Base-by-base conservation (phyloP, 805 yeast genomes). In the Wickerhamomyces canadensis region DNA sequence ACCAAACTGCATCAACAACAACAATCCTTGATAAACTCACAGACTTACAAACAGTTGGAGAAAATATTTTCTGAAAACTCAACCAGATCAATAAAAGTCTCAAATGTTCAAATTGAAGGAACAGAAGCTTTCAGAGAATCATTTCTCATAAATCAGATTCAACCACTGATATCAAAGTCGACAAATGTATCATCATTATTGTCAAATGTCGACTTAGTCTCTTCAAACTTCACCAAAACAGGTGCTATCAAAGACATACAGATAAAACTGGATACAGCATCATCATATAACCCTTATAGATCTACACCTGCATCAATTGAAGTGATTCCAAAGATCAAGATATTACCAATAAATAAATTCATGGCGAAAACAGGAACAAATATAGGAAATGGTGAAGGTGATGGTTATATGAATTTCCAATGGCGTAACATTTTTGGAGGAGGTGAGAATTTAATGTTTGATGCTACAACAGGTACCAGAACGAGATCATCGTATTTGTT, bases 301-400 rank as follows among this genome's bases (percentile, higher is more conserved):
- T 14, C 18, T 31, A n/a, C 6, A 9, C 16, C 15, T 8, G 39
- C 33, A 12, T 38, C 52, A 3, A 36, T 60, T 6, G 52, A 52
- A 12, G 48, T 64, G 3, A 51, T 52, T 6, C 63, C 68, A 14
- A 51, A 44, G 14, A 33, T 64, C 12, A 54, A 59, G 25, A 34
- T 67, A 10, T 27, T 46, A 5, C 89, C 91, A 0, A 73, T 73
- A 4, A 86, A 86, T 48, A 72, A 74, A 47, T 83, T 88, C 49
- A 71, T 74, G 42, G 89, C 95, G 36, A 84, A 84, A 50, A 85
- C 97, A 1, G 99, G 99, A 4, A 93, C 98, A 2, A 89, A 88
- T 58, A 76, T 93, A 7, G 98, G 98, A 2, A 91, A 93, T 55
- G 95, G 95, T 23, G 98, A 93, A 64, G 98, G 97, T 22, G 93